Evolutionary conservation across 2,329 filamentous ascomycete genomes (phyloP).

Genomic region (Verticillium klebahnii): DNA sequence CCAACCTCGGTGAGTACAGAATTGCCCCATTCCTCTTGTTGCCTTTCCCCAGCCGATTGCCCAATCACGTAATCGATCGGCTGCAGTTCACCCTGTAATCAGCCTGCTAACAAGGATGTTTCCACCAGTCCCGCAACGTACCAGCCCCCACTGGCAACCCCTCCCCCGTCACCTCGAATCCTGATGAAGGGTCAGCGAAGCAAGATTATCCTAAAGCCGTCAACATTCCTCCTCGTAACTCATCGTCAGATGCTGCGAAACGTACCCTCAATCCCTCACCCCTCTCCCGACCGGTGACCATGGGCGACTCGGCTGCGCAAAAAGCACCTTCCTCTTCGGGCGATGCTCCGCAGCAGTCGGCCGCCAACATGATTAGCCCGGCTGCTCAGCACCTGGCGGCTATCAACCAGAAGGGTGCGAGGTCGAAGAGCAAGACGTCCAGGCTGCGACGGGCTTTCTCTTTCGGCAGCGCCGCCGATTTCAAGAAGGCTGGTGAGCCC

Average conservation of each 20-base stretch:
- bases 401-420: slow-evolving; percentile 76
- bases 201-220: slow-evolving; percentile 51
- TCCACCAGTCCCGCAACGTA: slow-evolving; percentile 51
- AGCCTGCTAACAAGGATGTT: slow-evolving; percentile 41
- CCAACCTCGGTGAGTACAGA: slow-evolving; percentile 41
- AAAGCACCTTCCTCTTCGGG: slow-evolving; percentile 30
- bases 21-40: not conserved
- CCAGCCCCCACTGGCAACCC: slow-evolving; percentile 49
- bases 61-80: slow-evolving; percentile 36
- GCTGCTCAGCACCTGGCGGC: slow-evolving; percentile 82
- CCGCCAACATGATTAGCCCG: slow-evolving; percentile 50
- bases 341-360: slow-evolving; percentile 23
- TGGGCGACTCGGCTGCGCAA: slow-evolving; percentile 48
- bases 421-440: slow-evolving; percentile 79
- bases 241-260: slow-evolving; percentile 63
- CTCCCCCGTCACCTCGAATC: slow-evolving; percentile 38
- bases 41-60: slow-evolving; percentile 22
- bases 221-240: slow-evolving; percentile 57
- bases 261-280: slow-evolving; percentile 65
- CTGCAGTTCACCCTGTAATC: slow-evolving; percentile 4
- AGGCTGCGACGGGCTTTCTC: slow-evolving; percentile 88
- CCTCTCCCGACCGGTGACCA: slow-evolving; percentile 65
- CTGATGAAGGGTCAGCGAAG: slow-evolving; percentile 41
- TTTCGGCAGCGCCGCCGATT: slow-evolving; percentile 90
- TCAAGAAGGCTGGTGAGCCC: slow-evolving; percentile 65